Evolutionary conservation across 441 rosid genomes (phyloP).

Genomic region (Francoa sonchifolia): DNA sequence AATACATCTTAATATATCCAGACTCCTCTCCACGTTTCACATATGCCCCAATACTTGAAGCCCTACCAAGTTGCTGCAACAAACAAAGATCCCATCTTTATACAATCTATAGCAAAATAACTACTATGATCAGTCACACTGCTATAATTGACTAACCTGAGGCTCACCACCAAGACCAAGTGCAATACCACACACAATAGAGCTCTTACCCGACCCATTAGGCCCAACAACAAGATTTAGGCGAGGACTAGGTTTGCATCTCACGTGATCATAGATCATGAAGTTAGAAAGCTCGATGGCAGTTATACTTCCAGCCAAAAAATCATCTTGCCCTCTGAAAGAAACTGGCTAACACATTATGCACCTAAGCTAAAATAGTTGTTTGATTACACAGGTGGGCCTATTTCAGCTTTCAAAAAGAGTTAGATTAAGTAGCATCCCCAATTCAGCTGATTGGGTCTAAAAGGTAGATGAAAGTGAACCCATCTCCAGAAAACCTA

Average conservation of each 20-base stretch:
- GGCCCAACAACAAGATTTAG: slow-evolving; percentile 93
- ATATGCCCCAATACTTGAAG: slow-evolving; percentile 73
- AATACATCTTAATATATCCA: slow-evolving; percentile 60
- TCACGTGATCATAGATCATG: slow-evolving; percentile 70
- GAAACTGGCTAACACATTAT: too few species aligned
- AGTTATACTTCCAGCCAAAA: slow-evolving; percentile 69
- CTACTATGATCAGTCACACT: slow-evolving; percentile 6
- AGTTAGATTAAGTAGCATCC: too few species aligned
- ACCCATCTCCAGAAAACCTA: too few species aligned
- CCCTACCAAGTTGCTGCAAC: slow-evolving; percentile 84
- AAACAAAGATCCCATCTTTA: slow-evolving; percentile 10
- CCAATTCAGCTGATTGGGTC: too few species aligned
- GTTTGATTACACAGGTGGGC: too few species aligned
- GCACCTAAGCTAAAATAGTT: too few species aligned
- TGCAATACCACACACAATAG: slow-evolving; percentile 94
- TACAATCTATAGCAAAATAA: slow-evolving; percentile 4
- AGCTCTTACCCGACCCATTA: slow-evolving; percentile 93
- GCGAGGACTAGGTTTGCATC: slow-evolving; percentile 79
- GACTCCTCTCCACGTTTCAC: slow-evolving; percentile 87
- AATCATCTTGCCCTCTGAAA: slow-evolving; percentile 82
- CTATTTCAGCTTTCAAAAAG: too few species aligned
- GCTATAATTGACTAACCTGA: slow-evolving; percentile 37
- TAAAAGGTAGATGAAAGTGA: too few species aligned
- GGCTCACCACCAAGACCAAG: slow-evolving; percentile 93
- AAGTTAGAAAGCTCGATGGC: slow-evolving; percentile 83